Evolutionary conservation across 1,284 basidiomycete species (phyloP), one percentile per base, ranked within the genome.

Genomic region (Ustilago xerochloae): DNA sequence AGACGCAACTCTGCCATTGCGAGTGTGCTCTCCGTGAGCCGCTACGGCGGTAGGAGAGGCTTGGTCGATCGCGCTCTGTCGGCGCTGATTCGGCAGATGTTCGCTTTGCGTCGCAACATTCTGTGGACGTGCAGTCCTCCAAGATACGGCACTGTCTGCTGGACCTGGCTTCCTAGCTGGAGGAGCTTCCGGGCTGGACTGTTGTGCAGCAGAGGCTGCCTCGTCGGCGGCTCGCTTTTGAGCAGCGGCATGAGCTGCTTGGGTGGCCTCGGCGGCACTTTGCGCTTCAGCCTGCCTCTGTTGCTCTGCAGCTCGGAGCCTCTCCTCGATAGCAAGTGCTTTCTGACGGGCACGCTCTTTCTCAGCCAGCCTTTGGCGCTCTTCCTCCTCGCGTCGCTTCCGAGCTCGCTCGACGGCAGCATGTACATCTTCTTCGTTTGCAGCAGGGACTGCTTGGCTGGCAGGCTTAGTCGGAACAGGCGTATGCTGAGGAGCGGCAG

Each of bases 321-420:
- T 69, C 55, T 80, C 71, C 50, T 82, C 81, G 18, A 82, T 72
- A 2, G 78, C 80, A 8, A 74, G 59, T 6, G 82, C 82, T 41
- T 82, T 81, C 36, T 72, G 70, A 24, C 75, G 66, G 30, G 82
- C 82, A 29, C 82, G 75, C 50, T 82, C 77, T 15, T 69, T 77
- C 58, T 83, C 73, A 3, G 73, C 75, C 35, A 72, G 55, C 36
- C 81, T 66, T 13, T 61, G 63, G 13, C 58, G 63, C 57, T 83
- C 81, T 39, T 83, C 81, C 39, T 83, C 80, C 35, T 82, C 67
- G 16, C 81, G 75, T 28, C 82, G 72, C 59, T 72, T 78, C 13
- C 82, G 70, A 6, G 82, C 82, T 15, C 82, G 71, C 56, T 84
- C 82, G 6, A 80, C 79, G 33, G 82, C 73, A 20, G 78, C 76